Evolutionary conservation across 768 basidiomycete genomes (phyloP), one percentile per base, ranked within the genome.

Genomic region (Xerocomellus chrysenteron): DNA sequence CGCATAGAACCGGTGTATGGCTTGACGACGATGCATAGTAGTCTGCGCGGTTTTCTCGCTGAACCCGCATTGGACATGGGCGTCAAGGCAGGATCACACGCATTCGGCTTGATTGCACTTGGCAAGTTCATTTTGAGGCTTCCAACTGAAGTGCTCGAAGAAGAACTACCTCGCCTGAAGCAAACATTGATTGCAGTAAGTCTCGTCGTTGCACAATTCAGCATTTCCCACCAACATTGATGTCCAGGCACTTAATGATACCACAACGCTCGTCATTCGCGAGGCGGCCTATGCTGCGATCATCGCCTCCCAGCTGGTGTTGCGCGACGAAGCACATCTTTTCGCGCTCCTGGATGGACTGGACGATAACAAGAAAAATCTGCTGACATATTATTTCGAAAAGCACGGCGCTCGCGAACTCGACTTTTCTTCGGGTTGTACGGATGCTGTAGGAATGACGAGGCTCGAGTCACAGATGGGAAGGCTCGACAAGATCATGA

Each of bases 341-440:
- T 94, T 94, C 63, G 76, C 83, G 37, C 81, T 94, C 17, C 75
- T 94, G 44, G 89, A 91, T 55, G 89, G 88, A 6, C 77, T 94
- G 41, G 84, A 90, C n/a, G 88, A 92, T 57, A 90, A 91, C 64
- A 92, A 94, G 79, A 93, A 92, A 78, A 93, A 94, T 67, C 76
- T 94, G 17, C 76, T 94, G 47, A 92, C 92, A 2, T 94, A 94
- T 62, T 76, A 92, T 54, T 94, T 94, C 61, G 92, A 93, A 70
- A 94, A 93, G 69, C 89, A 93, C 64, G 86, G 86, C 33, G 88
- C 82, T 11, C 78, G 92, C 21, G 88, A 82, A 43, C 62, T 70
- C 49, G 69, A 71, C 50, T 72, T 72, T 49, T 68, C 66, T 13
- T 66, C 65, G 28, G 69, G 68, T 5, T 68, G 68, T 39, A 74